These are phyloP conservation scores for Mycena leptocephala DNA, from an alignment of 768 basidiomycete genomes.

Conservation along the genomic window DNA sequence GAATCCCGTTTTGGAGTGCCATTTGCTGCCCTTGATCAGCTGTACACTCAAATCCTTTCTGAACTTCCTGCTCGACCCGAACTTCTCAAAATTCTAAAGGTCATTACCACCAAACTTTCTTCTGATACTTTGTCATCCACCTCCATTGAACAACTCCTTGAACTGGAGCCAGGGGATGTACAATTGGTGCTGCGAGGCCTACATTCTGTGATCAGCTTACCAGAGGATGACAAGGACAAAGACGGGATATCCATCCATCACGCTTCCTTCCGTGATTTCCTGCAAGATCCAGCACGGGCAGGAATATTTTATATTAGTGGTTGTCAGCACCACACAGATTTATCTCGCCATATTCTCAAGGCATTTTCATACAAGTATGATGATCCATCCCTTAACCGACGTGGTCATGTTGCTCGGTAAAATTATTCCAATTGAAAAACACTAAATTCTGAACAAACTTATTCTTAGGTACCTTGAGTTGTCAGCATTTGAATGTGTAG, in stretches of 20 bases:
- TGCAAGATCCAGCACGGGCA: neutral
- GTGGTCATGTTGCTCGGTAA: neutral
- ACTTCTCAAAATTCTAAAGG: neutral
- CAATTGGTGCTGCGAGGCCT: neutral
- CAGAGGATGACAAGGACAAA: too few relatives aligned
- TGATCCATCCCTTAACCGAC: neutral
- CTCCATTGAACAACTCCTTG: slow-evolving; percentile 11
- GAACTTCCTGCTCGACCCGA: neutral
- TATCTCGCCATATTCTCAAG: neutral
- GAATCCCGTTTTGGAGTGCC: neutral
- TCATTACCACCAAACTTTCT: neutral
- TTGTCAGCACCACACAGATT: neutral
- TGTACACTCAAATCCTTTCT: neutral
- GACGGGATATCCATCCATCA: neutral
- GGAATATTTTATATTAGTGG: neutral
- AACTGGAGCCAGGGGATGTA: neutral
- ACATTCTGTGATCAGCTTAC: neutral
- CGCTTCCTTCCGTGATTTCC: neutral
- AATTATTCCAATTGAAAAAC: neutral
- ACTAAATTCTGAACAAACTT: neutral
- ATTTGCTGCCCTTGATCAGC: neutral
- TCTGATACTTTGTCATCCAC: too few relatives aligned
- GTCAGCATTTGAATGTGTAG: neutral
- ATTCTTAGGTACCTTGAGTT: neutral
- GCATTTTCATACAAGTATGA: neutral